Base-by-base conservation (phyloP, 2,329 filamentous ascomycete species). In the Colletotrichum spinosum region DNA sequence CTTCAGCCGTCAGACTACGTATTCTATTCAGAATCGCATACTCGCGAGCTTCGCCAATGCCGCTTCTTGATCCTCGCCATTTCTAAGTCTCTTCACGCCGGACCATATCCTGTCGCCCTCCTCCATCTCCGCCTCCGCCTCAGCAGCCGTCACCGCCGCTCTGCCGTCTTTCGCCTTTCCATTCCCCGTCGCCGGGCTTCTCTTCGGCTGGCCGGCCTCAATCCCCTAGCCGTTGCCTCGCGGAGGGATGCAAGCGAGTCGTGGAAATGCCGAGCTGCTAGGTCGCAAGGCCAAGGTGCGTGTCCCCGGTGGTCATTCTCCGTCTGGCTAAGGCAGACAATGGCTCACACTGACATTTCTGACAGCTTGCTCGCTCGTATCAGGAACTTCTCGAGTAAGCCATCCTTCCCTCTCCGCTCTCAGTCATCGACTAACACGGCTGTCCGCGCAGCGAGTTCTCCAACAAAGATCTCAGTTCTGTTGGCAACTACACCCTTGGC, bases 401-500 rank as follows among this genome's bases (percentile, higher is more conserved):
- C 37, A 11, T 11, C 33, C n/a, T 15, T 17, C 39, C 39, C 8
- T 25, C 13, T n/a, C n/a, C 15, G 17, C 15, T 39, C 51, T 57
- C 55, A 34, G 35, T 37, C 25, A 13, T 4, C n/a, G 11, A 35
- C 51, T 65, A n/a, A 65, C 33, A n/a, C 9, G 8, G 15, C 35
- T 25, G 38, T 41, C 48, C 34, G 17, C 25, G 33, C 77, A 97
- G 93, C 83, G 95, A 98, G 81, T 99, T 99, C 83, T 91, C 93
- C 67, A 93, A 92, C 72, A 92, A 91, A 76, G 95, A 99, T 70
- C 88, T 99, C 70, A 91, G 92, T 74, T 93, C 90, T 59, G 96
- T 99, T 67, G 96, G 96, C 71, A 98, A 97, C 81, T 99, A 99
- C 79, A 90, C 90, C 41, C 86, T 99, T 62, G 96, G 96, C 50